Evolutionary conservation across 2,329 filamentous ascomycete genomes (phyloP).

Genomic region (Gnomoniopsis sp.): DNA sequence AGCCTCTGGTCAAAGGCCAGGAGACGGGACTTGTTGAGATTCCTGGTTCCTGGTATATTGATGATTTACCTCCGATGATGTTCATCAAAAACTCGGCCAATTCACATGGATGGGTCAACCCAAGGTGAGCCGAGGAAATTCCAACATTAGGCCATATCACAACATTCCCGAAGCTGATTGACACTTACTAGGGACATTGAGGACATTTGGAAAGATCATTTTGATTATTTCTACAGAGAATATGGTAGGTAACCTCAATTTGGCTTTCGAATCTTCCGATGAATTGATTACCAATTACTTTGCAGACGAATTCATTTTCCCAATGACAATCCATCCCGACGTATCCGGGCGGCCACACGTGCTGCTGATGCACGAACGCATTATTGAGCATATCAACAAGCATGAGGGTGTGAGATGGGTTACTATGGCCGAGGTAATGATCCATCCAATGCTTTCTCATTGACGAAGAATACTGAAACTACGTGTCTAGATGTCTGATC

Average conservation of each 20-base stretch:
- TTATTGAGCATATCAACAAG: conserved; percentile 22
- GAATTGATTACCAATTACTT: neutral
- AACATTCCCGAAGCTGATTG: neutral
- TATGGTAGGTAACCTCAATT: conserved; percentile 51
- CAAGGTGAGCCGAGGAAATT: conserved; percentile 41
- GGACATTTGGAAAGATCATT: conserved; percentile 63
- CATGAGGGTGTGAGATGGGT: conserved; percentile 18
- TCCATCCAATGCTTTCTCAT: too few relatives aligned
- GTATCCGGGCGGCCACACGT: conserved; percentile 70
- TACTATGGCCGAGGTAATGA: conserved; percentile 18
- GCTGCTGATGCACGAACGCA: conserved; percentile 67
- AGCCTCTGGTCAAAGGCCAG: conserved; percentile 56
- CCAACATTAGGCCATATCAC: too few relatives aligned
- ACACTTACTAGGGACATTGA: conserved; percentile 48
- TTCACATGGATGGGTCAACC: conserved; percentile 58
- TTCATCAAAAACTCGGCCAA: conserved; percentile 66
- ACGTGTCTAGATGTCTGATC: conserved; percentile 13
- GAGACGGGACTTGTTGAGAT: conserved; percentile 65
- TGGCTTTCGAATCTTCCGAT: too few relatives aligned
- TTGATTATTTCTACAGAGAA: conserved; percentile 71
- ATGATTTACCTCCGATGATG: conserved; percentile 67
- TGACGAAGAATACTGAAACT: neutral
- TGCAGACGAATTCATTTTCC: conserved; percentile 66
- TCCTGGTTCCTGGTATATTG: conserved; percentile 63
- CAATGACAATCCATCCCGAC: conserved; percentile 74